phyloP scores from a whole-genome alignment of 1,284 basidiomycete genomes.

The Puccinia hordei region DNA sequence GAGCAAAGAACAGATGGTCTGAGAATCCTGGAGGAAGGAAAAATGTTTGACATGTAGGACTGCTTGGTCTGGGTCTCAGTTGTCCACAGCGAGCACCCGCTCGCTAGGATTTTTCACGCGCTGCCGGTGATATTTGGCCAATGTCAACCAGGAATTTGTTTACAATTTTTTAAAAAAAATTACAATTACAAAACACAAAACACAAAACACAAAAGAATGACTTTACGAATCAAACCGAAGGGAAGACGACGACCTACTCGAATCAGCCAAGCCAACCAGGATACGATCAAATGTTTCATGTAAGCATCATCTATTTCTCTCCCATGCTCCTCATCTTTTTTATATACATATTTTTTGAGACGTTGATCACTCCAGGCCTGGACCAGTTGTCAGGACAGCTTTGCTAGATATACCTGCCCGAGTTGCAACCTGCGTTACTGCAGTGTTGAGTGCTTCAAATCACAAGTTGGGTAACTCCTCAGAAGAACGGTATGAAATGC shows the following conservation, averaged over 20 bases:
- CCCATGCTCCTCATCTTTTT: neutral
- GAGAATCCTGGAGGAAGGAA: no score
- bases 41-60: no score
- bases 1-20: no score
- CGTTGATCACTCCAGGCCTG: no score
- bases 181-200: neutral
- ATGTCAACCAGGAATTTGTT: no score
- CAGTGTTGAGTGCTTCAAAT: conserved; percentile 34
- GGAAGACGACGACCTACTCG: neutral
- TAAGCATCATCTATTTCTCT: neutral
- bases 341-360: no score
- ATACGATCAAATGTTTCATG: conserved; percentile 5
- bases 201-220: neutral
- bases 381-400: conserved; percentile 25
- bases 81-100: no score
- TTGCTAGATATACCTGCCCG: conserved; percentile 39
- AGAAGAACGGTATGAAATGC: neutral
- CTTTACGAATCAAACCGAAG: neutral
- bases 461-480: neutral
- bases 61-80: no score
- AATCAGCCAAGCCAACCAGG: conserved; percentile 7
- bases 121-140: no score
- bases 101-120: no score
- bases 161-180: neutral
- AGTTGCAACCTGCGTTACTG: conserved; percentile 42